phyloP scores from a whole-genome alignment of 2,329 filamentous ascomycete species.

The Pseudogymnoascus sp. region DNA sequence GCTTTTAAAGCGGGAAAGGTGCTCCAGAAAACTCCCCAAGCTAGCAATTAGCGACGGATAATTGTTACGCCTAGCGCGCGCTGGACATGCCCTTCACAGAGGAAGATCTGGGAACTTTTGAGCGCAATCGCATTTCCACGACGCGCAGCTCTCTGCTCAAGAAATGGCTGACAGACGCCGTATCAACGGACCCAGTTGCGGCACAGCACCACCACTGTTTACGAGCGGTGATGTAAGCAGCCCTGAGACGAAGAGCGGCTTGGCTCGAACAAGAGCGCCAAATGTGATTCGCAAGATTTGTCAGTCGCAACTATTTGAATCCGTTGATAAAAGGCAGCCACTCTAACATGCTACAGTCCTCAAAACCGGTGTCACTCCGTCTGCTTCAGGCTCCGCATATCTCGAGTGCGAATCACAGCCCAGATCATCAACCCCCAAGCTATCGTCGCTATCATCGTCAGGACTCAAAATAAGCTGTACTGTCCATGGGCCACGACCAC shows the following conservation, averaged over 20 bases:
- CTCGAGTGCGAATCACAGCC: conserved; percentile 51
- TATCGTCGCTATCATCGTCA: conserved; percentile 35
- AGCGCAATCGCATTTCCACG: not conserved
- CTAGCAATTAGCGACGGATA: conserved; percentile 8
- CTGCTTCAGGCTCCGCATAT: conserved; percentile 88
- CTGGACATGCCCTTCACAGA: not conserved
- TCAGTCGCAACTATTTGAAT: conserved; percentile 38
- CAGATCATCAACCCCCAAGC: conserved; percentile 41
- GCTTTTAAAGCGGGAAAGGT: not conserved
- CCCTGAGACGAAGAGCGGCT: conserved; percentile 36
- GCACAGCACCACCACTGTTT: conserved; percentile 68
- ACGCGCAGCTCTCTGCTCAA: not conserved
- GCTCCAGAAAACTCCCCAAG: conserved; percentile 5
- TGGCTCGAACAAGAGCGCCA: conserved; percentile 51
- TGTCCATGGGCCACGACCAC: conserved; percentile 83
- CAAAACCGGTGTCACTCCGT: conserved; percentile 85
- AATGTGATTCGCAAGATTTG: conserved; percentile 80
- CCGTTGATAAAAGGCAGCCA: conserved; percentile 2
- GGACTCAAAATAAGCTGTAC: conserved; percentile 88
- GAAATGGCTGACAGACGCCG: conserved; percentile 76
- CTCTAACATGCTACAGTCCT: conserved; percentile 51
- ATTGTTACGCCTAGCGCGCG: not conserved
- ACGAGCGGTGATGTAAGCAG: conserved; percentile 39
- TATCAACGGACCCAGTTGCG: conserved; percentile 77
- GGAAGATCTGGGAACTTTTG: conserved; percentile 2